Evolutionary conservation across 1,284 basidiomycete species (phyloP).

Genomic region (Athelia psychrophila): DNA sequence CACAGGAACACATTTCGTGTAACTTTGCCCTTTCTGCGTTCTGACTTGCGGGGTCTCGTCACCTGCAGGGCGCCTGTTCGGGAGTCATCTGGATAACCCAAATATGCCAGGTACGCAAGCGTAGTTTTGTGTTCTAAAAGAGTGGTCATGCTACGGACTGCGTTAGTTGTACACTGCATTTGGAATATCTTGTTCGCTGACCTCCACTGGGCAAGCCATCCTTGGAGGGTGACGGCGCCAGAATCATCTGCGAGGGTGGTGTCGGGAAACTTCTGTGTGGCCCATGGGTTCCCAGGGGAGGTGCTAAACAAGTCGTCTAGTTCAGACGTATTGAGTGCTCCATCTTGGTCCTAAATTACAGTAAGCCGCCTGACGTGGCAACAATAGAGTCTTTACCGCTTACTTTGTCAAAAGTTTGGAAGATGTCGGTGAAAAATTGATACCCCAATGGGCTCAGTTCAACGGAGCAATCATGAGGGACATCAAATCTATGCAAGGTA

Average conservation of each 20-base stretch:
- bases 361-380: slow-evolving; percentile 6
- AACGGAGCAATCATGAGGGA: slow-evolving; percentile 91
- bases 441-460: slow-evolving; percentile 93
- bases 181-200: slow-evolving; percentile 28
- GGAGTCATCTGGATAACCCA: slow-evolving; percentile 78
- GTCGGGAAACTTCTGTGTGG: slow-evolving; percentile 81
- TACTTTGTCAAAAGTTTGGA: slow-evolving; percentile 95
- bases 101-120: slow-evolving; percentile 93
- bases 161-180: neutral
- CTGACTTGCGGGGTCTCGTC: slow-evolving; percentile 80
- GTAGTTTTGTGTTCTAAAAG: slow-evolving; percentile 91
- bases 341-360: slow-evolving; percentile 81
- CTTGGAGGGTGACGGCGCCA: slow-evolving; percentile 91
- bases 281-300: slow-evolving; percentile 94
- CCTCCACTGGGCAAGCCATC: slow-evolving; percentile 99
- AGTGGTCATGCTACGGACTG: slow-evolving; percentile 83
- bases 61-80: slow-evolving; percentile 80
- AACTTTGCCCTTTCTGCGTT: slow-evolving; percentile 85
- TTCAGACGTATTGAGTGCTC: slow-evolving; percentile 85
- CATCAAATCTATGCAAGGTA: slow-evolving; percentile 71
- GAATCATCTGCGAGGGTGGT: slow-evolving; percentile 89
- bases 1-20: slow-evolving; percentile 89
- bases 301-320: slow-evolving; percentile 90
- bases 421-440: slow-evolving; percentile 97
- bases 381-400: slow-evolving; percentile 10